Conservation (phyloP, 129 eudicot genomes). For the Tagetes erecta region DNA sequence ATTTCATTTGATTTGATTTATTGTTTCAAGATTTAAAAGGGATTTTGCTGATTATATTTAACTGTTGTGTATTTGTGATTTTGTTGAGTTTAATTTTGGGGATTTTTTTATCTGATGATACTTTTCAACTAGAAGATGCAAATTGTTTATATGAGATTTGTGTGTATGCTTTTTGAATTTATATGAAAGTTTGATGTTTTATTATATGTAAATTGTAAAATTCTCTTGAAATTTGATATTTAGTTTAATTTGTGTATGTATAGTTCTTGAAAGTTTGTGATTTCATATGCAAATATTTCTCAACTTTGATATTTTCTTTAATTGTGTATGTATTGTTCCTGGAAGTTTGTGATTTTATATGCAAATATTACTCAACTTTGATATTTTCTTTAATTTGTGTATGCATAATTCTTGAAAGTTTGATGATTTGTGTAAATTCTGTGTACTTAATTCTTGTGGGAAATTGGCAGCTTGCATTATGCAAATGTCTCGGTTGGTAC, state of each 20-base stretch:
- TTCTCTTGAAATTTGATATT: not conserved
- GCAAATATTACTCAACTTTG: not conserved
- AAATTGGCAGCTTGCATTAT: slow-evolving; percentile 79
- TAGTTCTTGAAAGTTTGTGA: not conserved
- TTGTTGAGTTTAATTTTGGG: not conserved
- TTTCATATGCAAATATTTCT: not conserved
- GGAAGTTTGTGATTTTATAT: not conserved
- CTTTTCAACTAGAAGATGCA: no score
- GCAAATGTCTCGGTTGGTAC: slow-evolving; percentile 84
- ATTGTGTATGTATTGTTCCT: not conserved
- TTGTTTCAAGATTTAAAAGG: not conserved
- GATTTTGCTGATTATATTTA: not conserved
- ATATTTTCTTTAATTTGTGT: not conserved
- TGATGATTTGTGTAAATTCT: not conserved
- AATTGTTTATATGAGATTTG: not conserved
- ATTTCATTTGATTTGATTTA: not conserved
- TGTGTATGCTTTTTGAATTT: not conserved
- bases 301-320: not conserved
- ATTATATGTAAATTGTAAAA: not conserved
- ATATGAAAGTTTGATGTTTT: not conserved
- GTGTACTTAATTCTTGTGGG: slow-evolving; percentile 21
- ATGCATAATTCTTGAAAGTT: slow-evolving; percentile 19
- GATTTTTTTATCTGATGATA: slow-evolving; percentile 22
- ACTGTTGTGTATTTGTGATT: not conserved
- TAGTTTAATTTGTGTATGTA: not conserved